phyloP scores from a whole-genome alignment of 176 grass and related monocot species.

The Aegilops sharonensis region DNA sequence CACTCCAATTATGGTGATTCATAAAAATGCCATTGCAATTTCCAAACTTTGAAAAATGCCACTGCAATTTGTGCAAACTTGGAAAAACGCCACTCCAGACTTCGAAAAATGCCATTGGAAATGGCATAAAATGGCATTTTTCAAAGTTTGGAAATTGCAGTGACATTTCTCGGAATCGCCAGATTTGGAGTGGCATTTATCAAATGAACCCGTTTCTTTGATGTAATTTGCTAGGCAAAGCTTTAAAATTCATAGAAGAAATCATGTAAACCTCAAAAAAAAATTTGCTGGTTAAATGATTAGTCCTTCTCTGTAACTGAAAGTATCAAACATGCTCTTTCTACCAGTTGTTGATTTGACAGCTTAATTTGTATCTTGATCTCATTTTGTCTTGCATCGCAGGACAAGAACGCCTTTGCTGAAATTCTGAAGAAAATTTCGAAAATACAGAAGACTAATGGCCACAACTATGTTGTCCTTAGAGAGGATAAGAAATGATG shows the following conservation, averaged over 20 bases:
- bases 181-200: too few species aligned
- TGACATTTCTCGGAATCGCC: too few species aligned
- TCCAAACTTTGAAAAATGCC: too few species aligned
- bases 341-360: background rate
- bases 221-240: background rate
- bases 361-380: background rate
- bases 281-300: background rate
- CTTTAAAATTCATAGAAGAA: background rate
- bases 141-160: too few species aligned
- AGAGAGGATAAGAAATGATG: constrained; percentile 65
- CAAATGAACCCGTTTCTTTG: background rate
- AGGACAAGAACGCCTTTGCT: constrained; percentile 77
- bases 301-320: background rate
- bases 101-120: too few species aligned
- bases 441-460: constrained; percentile 81
- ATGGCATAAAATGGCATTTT: too few species aligned
- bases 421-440: constrained; percentile 79
- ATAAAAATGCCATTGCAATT: too few species aligned
- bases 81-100: too few species aligned
- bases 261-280: background rate
- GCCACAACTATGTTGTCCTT: constrained; percentile 67
- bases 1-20: too few species aligned
- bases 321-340: background rate
- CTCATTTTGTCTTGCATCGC: background rate
- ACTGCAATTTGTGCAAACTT: too few species aligned